Base-by-base conservation (phyloP, 176 grass and related monocot genomes). In the Hordeum vulgare region DNA sequence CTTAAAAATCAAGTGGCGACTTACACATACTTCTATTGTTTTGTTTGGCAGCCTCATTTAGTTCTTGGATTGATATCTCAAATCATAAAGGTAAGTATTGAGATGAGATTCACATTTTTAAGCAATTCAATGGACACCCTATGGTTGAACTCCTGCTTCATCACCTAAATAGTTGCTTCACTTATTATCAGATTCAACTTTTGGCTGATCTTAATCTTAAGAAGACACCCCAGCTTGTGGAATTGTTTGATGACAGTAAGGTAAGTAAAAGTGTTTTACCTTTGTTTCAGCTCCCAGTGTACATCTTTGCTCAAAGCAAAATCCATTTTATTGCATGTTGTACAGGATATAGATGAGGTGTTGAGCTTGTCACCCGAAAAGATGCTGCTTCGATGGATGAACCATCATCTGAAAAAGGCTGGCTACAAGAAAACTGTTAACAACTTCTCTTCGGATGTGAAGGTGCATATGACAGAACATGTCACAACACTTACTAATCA, bases 401-500 rank as follows among this genome's bases (percentile, higher is more conserved):
- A 98, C 85, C 89, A 93, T 90, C 96, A 98, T 90, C 80, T 98
- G 61, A 98, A 94, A 74, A 98, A 95, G 82, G 93, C 91, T 86
- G 96, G 96, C 31, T 98, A 95, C 90, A 85, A 98, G 90, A 98
- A 98, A 94, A 95, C 93, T 69, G 93, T 98, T 45, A 91, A 82
- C 78, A 98, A 98, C 86, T 98, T 98, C 85, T 98, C 96, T 85
- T 88, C 96, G 79, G 96, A 98, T 90, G 89, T 98, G 66, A 98
- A 95, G 93, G 96, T 98, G 47, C 60, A 45, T 68, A 75, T 74
- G 61, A 56, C 24, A 53, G 59, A 54, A 82, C 69, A 86, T 69
- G 10, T 13, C 37, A 21, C n/a, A 39, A 6, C 24, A 86, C 62
- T 81, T 73, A 36, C 29, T 44, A 44, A 76, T 67, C n/a, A 67